Evolutionary conservation across 2,329 filamentous ascomycete genomes (phyloP), one percentile per base, ranked within the genome.

Genomic region (Metarhizium sp.): DNA sequence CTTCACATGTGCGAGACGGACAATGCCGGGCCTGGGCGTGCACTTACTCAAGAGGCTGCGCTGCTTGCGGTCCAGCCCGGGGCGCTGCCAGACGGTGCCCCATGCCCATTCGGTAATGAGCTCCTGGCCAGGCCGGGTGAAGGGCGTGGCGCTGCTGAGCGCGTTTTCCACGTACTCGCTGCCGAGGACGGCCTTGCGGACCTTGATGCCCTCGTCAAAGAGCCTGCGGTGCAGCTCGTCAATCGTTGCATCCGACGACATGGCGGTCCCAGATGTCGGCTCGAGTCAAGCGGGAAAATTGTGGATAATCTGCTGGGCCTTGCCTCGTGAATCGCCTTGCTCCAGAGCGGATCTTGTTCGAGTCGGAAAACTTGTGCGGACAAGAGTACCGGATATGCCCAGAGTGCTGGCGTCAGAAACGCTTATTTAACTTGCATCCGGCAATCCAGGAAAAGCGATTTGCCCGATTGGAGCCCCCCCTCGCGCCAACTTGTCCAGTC

Each of bases 61-160:
- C 55, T 81, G 78, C 65, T 85, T 82, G 53, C 78, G 74, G 16
- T 78, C 75, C 6, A 86, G 74, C 0, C 83, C 84, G 0, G 82
- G 82, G 2, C 83, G 76, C 2, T 78, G 78, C 83, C 83, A 86
- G 20, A 80, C 75, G 55, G 75, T 75, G 16, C 81, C 82, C 83
- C 82, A 86, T 69, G 78, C 79, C 54, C 60, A 62, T 49, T 85
- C 81, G 0, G 82, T 85, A 2, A 84, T 77, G 25, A 84, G 72
- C 58, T 85, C 77, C 67, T 86, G 82, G 59, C 79, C 78, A 1
- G 82, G 76, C 46, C 73, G 71, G 2, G 79, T 72, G 63, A 84
- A 86, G 6, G 80, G 75, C 8, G 75, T 74, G 1, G 76, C 77
- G 54, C 77, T 78, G 7, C 69, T 69, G 29, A 85, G 70, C 1